Evolutionary conservation across 2,329 filamentous ascomycete species (phyloP), one percentile per base, ranked within the genome.

Genomic region (Colletotrichum graminicola): DNA sequence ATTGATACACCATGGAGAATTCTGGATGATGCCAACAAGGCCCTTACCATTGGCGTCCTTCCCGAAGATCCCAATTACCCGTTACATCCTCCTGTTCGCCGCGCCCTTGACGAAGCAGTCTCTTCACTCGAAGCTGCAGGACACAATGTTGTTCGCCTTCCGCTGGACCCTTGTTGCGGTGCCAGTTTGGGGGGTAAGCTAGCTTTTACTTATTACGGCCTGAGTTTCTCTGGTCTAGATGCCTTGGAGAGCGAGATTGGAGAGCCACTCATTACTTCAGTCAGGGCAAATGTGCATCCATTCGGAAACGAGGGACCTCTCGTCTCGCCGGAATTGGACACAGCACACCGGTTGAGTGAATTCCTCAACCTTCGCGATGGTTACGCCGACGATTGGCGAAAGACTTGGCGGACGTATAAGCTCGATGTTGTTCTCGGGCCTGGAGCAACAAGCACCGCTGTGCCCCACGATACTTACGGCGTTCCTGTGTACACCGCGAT

Each of bases 341-440:
- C 73, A 21, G 49, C 86, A 52, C 79, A 84, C 34, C 81, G 79
- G 26, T 76, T 86, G 6, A 82, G 81, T 62, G 80, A 80, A 14
- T 76, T 88, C 66, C 82, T 85, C 56, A 77, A 80, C 21, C 78
- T 81, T 61, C 61, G 66, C 2, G 61, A 62, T 11, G 62, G 75
- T 8, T 75, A 75, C 84, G 45, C 78, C 6, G 78, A 82, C 23
- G 76, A 72, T 0, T 89, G 83, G 80, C 81, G 84, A 21, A 79
- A 79, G 45, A 52, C 81, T 0, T 83, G 85, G 77, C 76, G 80
- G 1, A 76, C 82, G 23, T 76, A 86, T 23, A 75, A 79, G 10
- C 76, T 90, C 5, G 88, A 90, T 76, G 84, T 83, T 0, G 76
- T 89, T 0, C 62, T 90, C n/a, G 82, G 81, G 63, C 82, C 85